Evolutionary conservation across 1,284 basidiomycete species (phyloP).

Genomic region (Microbotryum violaceum): DNA sequence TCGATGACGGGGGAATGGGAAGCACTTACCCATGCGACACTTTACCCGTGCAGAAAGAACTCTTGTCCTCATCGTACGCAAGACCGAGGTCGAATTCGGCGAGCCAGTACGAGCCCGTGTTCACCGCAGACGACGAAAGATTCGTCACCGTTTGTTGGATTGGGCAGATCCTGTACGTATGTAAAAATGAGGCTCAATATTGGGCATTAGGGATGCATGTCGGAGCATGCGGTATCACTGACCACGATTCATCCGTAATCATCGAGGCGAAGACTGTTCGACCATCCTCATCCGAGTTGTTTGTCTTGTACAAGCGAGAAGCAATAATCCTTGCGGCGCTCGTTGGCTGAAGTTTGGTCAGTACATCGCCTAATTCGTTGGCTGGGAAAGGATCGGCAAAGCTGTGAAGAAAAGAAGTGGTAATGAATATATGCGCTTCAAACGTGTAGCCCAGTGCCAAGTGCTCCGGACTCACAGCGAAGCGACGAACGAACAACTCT

Average conservation of each 20-base stretch:
- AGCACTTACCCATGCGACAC: too few relatives aligned
- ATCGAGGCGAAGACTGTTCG: not conserved
- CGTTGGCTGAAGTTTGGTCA: too few relatives aligned
- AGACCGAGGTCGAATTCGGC: too few relatives aligned
- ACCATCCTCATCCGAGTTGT: constrained; percentile 1
- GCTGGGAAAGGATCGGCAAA: not conserved
- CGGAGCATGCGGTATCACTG: not conserved
- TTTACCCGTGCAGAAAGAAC: too few relatives aligned
- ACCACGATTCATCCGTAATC: constrained; percentile 22
- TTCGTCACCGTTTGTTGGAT: constrained; percentile 27
- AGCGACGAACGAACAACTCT: constrained; percentile 17
- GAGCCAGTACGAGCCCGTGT: too few relatives aligned
- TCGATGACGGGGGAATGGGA: too few relatives aligned
- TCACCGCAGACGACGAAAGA: not conserved
- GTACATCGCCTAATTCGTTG: too few relatives aligned
- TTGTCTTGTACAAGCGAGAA: constrained; percentile 19
- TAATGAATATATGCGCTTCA: too few relatives aligned
- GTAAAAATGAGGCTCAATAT: too few relatives aligned
- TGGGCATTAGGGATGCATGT: too few relatives aligned
- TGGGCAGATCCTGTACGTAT: constrained; percentile 10
- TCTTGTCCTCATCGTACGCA: too few relatives aligned
- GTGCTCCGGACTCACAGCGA: constrained; percentile 1
- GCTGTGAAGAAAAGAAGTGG: not conserved
- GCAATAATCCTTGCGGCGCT: constrained; percentile 5
- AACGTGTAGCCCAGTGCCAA: too few relatives aligned